phyloP scores from a whole-genome alignment of 2,329 filamentous ascomycete genomes.

The Neonectria sp. region DNA sequence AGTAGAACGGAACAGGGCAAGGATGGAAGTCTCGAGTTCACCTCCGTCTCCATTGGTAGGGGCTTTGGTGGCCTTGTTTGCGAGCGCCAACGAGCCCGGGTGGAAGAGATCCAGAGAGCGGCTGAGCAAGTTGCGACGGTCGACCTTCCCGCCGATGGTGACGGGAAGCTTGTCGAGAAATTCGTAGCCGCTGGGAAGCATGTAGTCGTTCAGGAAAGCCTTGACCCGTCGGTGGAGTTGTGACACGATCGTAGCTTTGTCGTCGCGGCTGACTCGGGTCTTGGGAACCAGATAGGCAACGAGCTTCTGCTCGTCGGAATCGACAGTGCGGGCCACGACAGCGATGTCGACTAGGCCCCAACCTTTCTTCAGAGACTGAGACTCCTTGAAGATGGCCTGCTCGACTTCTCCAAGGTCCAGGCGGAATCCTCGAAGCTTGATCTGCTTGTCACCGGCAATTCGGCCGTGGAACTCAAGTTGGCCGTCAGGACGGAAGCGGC shows the following conservation, averaged over 20 bases:
- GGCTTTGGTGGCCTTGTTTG: constrained; percentile 18
- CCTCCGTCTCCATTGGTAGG: constrained; percentile 16
- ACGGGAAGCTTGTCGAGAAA: constrained; percentile 38
- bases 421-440: constrained; percentile 52
- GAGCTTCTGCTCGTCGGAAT: constrained; percentile 41
- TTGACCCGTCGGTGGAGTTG: constrained; percentile 39
- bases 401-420: constrained; percentile 59
- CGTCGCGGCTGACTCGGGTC: constrained; percentile 26
- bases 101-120: constrained; percentile 37
- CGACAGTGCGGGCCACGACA: constrained; percentile 38
- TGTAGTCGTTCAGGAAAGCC: constrained; percentile 45
- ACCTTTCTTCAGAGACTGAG: constrained; percentile 27
- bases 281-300: constrained; percentile 44
- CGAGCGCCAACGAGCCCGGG: constrained; percentile 15
- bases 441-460: constrained; percentile 56
- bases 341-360: constrained; percentile 36
- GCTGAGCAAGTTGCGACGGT: constrained; percentile 38
- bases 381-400: constrained; percentile 40
- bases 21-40: constrained; percentile 38
- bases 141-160: constrained; percentile 45
- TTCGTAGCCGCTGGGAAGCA: constrained; percentile 46
- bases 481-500: constrained; percentile 53
- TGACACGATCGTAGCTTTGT: constrained; percentile 32
- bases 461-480: constrained; percentile 57
- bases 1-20: constrained; percentile 38